phyloP scores from a whole-genome alignment of 371 early-diverging fungal genomes.

The Basidiobolus meristosporus region DNA sequence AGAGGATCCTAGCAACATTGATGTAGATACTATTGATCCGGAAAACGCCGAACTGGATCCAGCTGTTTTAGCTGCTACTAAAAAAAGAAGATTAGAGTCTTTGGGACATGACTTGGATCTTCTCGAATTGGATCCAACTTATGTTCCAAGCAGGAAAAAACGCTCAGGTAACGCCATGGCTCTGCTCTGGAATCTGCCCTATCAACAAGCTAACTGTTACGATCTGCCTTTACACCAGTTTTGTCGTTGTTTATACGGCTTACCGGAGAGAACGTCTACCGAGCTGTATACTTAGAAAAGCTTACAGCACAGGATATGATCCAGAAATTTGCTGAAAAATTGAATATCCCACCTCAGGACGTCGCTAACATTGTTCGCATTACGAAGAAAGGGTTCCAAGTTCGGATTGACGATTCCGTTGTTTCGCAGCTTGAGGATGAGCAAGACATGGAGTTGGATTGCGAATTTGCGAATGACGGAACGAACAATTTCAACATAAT shows the following conservation, averaged over 20 bases:
- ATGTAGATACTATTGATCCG: slow-evolving; percentile 11
- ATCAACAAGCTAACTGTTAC: background rate
- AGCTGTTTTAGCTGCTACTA: no score
- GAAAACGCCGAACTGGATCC: no score
- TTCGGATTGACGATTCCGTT: slow-evolving; percentile 22
- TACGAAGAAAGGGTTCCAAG: slow-evolving; percentile 14
- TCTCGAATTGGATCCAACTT: slow-evolving; percentile 11
- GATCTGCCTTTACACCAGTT: slow-evolving; percentile 16
- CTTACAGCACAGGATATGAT: slow-evolving; percentile 17
- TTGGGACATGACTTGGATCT: no score
- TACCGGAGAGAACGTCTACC: slow-evolving; percentile 16
- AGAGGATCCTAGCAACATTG: slow-evolving; percentile 8
- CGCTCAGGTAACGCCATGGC: slow-evolving; percentile 3
- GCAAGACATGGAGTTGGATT: slow-evolving; percentile 28
- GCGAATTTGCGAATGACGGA: no score
- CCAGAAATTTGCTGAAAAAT: slow-evolving; percentile 17
- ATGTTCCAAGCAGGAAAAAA: slow-evolving; percentile 13
- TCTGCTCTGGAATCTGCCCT: background rate
- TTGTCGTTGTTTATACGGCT: slow-evolving; percentile 23
- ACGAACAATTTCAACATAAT: no score
- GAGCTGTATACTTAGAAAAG: slow-evolving; percentile 32
- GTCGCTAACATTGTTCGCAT: slow-evolving; percentile 16
- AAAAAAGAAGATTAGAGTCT: no score
- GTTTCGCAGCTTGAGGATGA: slow-evolving; percentile 24
- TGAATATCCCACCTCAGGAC: slow-evolving; percentile 16